Base-by-base conservation (phyloP, 2,329 filamentous ascomycete species). In the Colletotrichum godetiae region DNA sequence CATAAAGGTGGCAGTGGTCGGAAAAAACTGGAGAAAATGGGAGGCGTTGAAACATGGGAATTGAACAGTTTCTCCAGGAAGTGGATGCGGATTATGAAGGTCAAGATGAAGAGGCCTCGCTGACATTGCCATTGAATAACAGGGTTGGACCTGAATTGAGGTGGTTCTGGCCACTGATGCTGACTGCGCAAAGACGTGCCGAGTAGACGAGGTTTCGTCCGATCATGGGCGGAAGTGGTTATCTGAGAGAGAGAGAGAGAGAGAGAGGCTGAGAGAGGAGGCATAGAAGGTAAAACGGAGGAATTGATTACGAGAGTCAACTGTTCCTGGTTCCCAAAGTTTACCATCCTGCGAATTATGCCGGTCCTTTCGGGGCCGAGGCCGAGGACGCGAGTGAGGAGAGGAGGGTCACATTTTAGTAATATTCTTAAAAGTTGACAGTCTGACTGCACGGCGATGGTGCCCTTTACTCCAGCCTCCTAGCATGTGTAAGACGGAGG, bases 171-270 rank as follows among this genome's bases (percentile, higher is more conserved):
- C 31, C 52, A 60, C 58, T n/a, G 53, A 52, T 49, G 70, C 66
- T 73, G 67, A 70, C 70, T 64, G 66, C 58, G 66, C 42, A 58
- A 35, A 29, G 27, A 29, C 49, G 62, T 15, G 52, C 24, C 33
- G 13, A 22, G 19, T 46, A 29, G 24, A 31, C 29, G 65, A 42
- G 24, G 19, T 13, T 61, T 60, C 56, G 15, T 61, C 65, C 71
- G 67, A 66, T 49, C 60, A 49, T 49, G 57, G 37, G 66, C 37
- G 66, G 42, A 46, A 53, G 59, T 37, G 55, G 64, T 19, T 33
- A 63, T 24, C 1, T 8, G 11, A 19, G 27, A 35, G 37, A 27
- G 7, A 58, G n/a, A 62, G 12, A 49, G 33, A 46, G n/a, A 27
- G 27, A 15, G 5, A 42, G 11, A 22, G 22, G 13, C 24, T 56